Evolutionary conservation across 2,329 filamentous ascomycete species (phyloP).

Genomic region (Onygenales sp.): DNA sequence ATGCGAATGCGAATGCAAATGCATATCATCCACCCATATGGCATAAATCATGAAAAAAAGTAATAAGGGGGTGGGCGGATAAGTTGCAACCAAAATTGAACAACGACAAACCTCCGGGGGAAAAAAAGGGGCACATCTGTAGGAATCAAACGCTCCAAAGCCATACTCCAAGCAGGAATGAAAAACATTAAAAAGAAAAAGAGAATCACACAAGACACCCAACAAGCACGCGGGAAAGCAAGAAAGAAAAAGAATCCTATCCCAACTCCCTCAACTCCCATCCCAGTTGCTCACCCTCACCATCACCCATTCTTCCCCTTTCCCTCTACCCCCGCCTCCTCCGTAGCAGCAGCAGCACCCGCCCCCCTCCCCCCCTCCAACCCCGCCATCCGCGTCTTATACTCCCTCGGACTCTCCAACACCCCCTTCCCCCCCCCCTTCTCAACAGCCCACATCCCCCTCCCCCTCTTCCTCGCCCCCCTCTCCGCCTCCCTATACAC

Average conservation of each 20-base stretch:
- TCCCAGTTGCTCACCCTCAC: no score
- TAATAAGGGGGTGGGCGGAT: no score
- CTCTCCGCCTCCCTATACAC: constrained; percentile 39
- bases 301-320: neutral
- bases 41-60: no score
- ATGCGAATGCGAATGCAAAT: no score
- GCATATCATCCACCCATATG: no score
- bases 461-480: constrained; percentile 53
- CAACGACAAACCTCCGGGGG: no score
- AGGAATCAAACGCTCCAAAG: neutral
- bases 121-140: no score
- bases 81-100: no score
- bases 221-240: neutral
- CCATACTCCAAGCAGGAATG: neutral
- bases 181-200: neutral
- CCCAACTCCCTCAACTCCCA: neutral
- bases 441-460: constrained; percentile 62
- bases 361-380: constrained; percentile 24
- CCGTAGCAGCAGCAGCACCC: neutral
- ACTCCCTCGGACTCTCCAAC: constrained; percentile 79
- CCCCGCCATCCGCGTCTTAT: constrained; percentile 56
- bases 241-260: neutral
- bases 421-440: constrained; percentile 42
- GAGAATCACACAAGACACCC: neutral
- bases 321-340: neutral